Evolutionary conservation across 345 rosid genomes (phyloP), one percentile per base, ranked within the genome.

Genomic region (Kandelia obovata): DNA sequence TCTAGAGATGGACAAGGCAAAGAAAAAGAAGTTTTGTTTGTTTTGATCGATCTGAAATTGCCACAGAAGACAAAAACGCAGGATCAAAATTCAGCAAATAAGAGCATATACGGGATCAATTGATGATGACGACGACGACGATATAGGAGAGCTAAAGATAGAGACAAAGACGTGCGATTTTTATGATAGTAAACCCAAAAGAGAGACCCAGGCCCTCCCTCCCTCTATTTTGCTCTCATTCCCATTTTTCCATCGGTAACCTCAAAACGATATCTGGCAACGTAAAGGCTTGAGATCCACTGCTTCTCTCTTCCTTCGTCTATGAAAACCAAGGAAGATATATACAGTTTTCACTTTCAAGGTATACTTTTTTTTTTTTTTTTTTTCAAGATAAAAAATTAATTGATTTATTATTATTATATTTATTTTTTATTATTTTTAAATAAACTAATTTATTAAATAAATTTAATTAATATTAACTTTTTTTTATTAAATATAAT

Each of bases 21-120:
- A 49, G 17, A 65, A 71, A 61, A 61, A 75, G 62, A 67, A 32
- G 68, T 31, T 78, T 71, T 65, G 81, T 76, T 72, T 66, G 82
- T 76, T 74, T 66, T 55, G 75, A 72, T 77, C 62, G 75, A 65
- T 81, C 81, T 73, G 71, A 77, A 69, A 55, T 49, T 72, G 80
- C 30, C 66, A 64, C 76, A 53, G 84, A 78, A 82, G 84, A 79
- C 84, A 85, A 83, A 80, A 83, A 62, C 73, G 77, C 39, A 64
- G 68, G 76, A 75, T 71, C 61, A 73, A 43, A 67, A 66, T 53
- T 71, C 43, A 58, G 79, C 25, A 63, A 56, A 67, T 46, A 67
- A 32, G 35, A 61, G 71, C 79, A 71, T 3, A 39, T 39, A 39
- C 73, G 67, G 78, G 83, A 81, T 77, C 80, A 73, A 73, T 83